Base-by-base conservation (phyloP, 192 early-diverging fungal species). In the Obelidium mucronatum region DNA sequence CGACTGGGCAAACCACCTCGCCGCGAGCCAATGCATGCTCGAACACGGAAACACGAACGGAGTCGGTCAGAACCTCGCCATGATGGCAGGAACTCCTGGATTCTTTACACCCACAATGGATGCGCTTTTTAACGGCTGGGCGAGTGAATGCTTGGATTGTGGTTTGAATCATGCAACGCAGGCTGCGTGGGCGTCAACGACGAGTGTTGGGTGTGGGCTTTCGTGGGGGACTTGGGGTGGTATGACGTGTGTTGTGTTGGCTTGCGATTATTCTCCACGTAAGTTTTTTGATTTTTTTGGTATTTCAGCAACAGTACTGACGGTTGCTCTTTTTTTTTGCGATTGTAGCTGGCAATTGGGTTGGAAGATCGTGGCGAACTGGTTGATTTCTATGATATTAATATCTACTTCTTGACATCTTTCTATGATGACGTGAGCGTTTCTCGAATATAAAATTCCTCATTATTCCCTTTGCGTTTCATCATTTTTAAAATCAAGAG, bases 151-250 rank as follows among this genome's bases (percentile, higher is more conserved):
- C 1, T 33, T 56, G 4, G 64, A 26, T 42, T 17, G 37, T 2
- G 55, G 37, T 11, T 58, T 62, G 5, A 77, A 77, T 40, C 76
- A 77, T 54, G 65, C 66, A 3, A 69, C 76, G 11, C 76, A 77
- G 67, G 56, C 59, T 37, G 34, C 62, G 44, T 77, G 76, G 76
- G 67, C 63, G 5, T 30, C 76, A 3, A 70, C 67, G 13, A 60
- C 66, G 3, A 3, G 22, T 24, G 48, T 77, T 69, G 76, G 76
- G 19, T 77, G 76, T 61, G 76, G 36, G n/a, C 24, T 15, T 15
- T 66, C 67, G 1, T 58, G 24, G 30, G 69, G 69, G 11, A 53
- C 17, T 33, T 13, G 51, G 31, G 5, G n/a, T 33, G 40, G 42
- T n/a, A 11, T 3, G 3, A 8, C 13, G 37, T 74, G 72, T 37